Percentiles rank a stretch among this genome's conserved stretches.
Evolutionary conservation across 768 basidiomycete species (phyloP).

Genomic region (Saitozyma podzolica): DNA sequence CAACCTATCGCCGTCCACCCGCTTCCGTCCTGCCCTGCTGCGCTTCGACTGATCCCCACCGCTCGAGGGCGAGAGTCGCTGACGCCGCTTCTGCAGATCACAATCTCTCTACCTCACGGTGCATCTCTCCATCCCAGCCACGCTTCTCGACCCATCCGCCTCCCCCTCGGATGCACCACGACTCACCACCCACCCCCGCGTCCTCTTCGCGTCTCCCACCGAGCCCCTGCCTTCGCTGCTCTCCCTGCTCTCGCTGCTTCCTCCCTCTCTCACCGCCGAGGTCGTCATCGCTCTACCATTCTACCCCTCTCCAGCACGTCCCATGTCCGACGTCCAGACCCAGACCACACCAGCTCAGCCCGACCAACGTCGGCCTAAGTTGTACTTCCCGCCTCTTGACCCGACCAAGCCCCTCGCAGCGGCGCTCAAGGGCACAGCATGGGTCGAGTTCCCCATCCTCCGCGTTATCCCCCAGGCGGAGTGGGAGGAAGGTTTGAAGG

Average conservation of each 20-base stretch:
- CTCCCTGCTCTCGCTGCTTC: conserved; percentile 12
- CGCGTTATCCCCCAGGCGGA: conserved; percentile 67
- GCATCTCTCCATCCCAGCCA: conserved; percentile 51
- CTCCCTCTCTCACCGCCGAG: not conserved
- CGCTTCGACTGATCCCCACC: too few species aligned
- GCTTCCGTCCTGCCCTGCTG: too few species aligned
- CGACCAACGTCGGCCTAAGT: conserved; percentile 1
- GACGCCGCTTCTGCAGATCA: conserved; percentile 4
- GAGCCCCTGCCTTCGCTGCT: conserved; percentile 15
- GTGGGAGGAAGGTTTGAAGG: conserved; percentile 65
- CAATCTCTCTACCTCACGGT: conserved; percentile 29
- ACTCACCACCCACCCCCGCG: conserved; percentile 54
- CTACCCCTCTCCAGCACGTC: conserved; percentile 31
- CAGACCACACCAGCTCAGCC: not conserved
- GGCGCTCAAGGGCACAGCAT: conserved; percentile 63
- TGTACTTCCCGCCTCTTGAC: conserved; percentile 63
- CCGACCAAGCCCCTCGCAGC: conserved; percentile 57
- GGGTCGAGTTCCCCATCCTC: conserved; percentile 81
- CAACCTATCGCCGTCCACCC: not conserved
- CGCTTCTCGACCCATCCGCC: conserved; percentile 19
- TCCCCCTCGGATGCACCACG: conserved; percentile 52
- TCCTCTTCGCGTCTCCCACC: conserved; percentile 60
- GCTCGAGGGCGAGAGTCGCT: too few species aligned
- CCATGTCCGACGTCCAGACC: conserved; percentile 11
- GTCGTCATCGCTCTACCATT: conserved; percentile 32